Base-by-base conservation (phyloP, 176 grass and related monocot genomes). In the barley (Hordeum vulgare) region DNA sequence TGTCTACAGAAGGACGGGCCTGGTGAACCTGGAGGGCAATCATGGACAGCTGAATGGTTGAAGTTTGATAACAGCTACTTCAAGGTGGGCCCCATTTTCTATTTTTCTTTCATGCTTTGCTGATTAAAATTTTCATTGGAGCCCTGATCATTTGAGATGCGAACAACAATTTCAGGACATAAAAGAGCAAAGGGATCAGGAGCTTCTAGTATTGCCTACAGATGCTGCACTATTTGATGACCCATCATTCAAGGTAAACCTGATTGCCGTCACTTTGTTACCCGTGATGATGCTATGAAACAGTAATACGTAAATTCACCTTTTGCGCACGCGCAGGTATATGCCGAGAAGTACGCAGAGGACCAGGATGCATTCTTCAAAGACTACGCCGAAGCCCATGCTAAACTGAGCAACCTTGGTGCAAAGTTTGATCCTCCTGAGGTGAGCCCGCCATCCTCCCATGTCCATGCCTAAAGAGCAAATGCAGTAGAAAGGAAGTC, bases 11-110 rank as follows among this genome's bases (percentile, higher is more conserved):
- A 96, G 80, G 93, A 94, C 73, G 96, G 93, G 29, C 96, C 96
- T 87, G 96, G 96, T 87, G 96, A 92, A 83, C 87, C 96, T 56
- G 96, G 96, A 77, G 96, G 96, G 10, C 96, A 98, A 54, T 98
- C 96, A 64, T 98, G 96, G 96, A 98, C 93, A 35, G 87, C 61
- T 71, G 86, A 94, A 80, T 98, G 96, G 96, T 85, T 98, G 87
- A 95, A 94, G 80, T 95, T 98, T 81, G 96, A 98, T 72, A 98
- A 95, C 65, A 98, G 87, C 58, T 98, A 95, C 88, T 98, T 95
- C 85, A 95, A 79, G 83, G 96, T 94, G 26, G 25, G 81, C 36
- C 26, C 34, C 23, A 39, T 76, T 78, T 62, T 60, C 84, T 34
- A 7, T 63, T 76, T 78, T 62, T 60, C 84, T 34, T 10, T 63